Percentiles rank a stretch among this genome's conserved stretches.
Evolutionary conservation across 345 rosid species (phyloP).

Genomic region (Bruguiera sexangula): DNA sequence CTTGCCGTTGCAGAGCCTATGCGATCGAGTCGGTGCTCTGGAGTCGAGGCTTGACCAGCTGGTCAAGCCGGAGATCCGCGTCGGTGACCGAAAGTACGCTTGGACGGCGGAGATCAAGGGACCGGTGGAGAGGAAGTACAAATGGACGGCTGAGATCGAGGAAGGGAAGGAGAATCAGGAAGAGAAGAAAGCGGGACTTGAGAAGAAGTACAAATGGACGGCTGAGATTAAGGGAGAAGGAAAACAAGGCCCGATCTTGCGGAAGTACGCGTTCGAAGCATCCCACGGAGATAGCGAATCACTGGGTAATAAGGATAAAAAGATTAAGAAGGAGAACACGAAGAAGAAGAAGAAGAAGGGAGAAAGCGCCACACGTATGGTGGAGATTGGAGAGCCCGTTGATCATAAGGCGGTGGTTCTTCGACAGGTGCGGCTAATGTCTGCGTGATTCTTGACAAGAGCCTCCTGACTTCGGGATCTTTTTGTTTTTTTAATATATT

Average conservation of each 20-base stretch:
- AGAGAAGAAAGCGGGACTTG: slow-evolving; percentile 27
- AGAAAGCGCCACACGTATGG: slow-evolving; percentile 47
- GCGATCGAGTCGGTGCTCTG: slow-evolving; percentile 56
- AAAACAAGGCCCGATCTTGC: slow-evolving; percentile 42
- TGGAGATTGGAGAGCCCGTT: slow-evolving; percentile 56
- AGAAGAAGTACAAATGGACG: slow-evolving; percentile 62
- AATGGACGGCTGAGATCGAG: slow-evolving; percentile 61
- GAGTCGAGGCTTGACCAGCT: slow-evolving; percentile 67
- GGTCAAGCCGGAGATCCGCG: slow-evolving; percentile 24
- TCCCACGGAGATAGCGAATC: slow-evolving; percentile 42
- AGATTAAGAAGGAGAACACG: slow-evolving; percentile 25
- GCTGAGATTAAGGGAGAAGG: slow-evolving; percentile 72
- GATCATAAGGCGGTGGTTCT: slow-evolving; percentile 51
- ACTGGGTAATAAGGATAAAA: slow-evolving; percentile 35
- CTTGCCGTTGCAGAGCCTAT: slow-evolving; percentile 40
- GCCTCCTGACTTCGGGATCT: too few species aligned
- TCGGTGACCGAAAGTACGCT: slow-evolving; percentile 62
- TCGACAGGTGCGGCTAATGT: slow-evolving; percentile 46
- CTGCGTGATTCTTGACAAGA: too few species aligned
- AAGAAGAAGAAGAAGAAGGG: slow-evolving; percentile 32
- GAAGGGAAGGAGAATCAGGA: slow-evolving; percentile 30
- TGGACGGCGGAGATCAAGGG: slow-evolving; percentile 75
- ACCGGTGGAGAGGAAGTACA: slow-evolving; percentile 68
- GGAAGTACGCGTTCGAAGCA: slow-evolving; percentile 59
- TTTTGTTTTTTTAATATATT: neutral